A percentile compares a stretch with the other conserved stretches of the same genome.
phyloP scores from a whole-genome alignment of 768 basidiomycete species.

The Tylopilus plumbeoviolaceoides region DNA sequence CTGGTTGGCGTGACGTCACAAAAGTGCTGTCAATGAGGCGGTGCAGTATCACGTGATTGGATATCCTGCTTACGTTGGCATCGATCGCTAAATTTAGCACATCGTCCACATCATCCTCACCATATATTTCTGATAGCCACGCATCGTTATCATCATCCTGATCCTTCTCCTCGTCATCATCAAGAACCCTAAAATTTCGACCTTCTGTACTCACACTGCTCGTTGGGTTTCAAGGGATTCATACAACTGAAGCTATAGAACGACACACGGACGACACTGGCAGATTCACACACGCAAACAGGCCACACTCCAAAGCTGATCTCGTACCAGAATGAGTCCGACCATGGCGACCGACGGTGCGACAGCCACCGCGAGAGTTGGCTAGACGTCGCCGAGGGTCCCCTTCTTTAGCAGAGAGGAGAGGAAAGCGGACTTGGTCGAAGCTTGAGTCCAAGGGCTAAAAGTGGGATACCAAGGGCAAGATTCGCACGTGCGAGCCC shows the following conservation, averaged over 20 bases:
- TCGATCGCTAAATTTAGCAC: background rate
- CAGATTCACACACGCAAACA: background rate
- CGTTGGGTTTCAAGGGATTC: background rate
- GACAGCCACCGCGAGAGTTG: background rate
- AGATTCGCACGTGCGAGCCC: slow-evolving; percentile 8
- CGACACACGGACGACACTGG: background rate
- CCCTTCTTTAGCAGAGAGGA: background rate
- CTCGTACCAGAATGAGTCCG: background rate
- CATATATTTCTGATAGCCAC: too few relatives aligned
- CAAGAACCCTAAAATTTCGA: background rate
- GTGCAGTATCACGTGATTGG: background rate
- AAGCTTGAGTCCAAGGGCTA: background rate
- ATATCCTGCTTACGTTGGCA: background rate
- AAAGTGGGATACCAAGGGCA: background rate
- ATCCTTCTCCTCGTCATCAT: background rate
- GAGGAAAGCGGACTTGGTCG: too few relatives aligned
- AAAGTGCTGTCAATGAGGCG: too few relatives aligned
- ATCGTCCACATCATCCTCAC: background rate
- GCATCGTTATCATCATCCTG: background rate
- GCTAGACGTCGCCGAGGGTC: background rate
- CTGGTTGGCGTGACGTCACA: background rate
- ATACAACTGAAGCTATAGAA: slow-evolving; percentile 1
- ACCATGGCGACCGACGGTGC: too few relatives aligned
- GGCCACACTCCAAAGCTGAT: background rate
- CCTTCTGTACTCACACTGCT: background rate